Base-by-base conservation (phyloP, 441 rosid species). In the Erodium moschatum region DNA sequence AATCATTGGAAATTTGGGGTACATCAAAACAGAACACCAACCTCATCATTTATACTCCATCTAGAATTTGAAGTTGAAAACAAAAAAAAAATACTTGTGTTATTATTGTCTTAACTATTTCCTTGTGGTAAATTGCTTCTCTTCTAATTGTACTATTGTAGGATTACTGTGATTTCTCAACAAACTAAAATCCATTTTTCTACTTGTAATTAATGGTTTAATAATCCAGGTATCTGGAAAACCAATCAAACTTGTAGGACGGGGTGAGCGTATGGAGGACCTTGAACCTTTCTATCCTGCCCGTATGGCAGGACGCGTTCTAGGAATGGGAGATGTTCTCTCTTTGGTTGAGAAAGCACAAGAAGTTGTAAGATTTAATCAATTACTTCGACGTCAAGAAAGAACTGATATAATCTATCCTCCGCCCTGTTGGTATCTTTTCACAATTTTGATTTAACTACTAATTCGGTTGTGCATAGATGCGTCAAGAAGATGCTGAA, bases 281-380 rank as follows among this genome's bases (percentile, higher is more conserved):
- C 97, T 94, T 72, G 98, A 94, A 81, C 98, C 97, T 65, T 94
- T 94, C 82, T 94, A 94, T 75, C 98, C 98, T 6, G 87, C 87
- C 69, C 90, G 97, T 50, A 94, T 94, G 98, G 98, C 98, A 73
- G 98, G 98, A 68, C 80, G 98, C 33, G 88, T 94, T 76, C 79
- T 89, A 68, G 97, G 98, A 79, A 94, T 94, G 98, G 98, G 98
- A 74, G 97, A 91, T 75, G 98, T 91, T 70, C 96, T 94, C 73
- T 86, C 98, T 44, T 94, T 91, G 70, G 98, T 94, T 68, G 97
- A 94, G 84, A 94, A 91, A 77, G 98, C 98, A 12, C 88, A 88
- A 80, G 97, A 91, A 91, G 96, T 87, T 69, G 97, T 91, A 81
- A 85, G 96, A 81, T 81, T 68, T 52, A 33, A 52, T 48, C 18